Conservation (phyloP, 2,329 filamentous ascomycete species). For the Clonostachys solani region DNA sequence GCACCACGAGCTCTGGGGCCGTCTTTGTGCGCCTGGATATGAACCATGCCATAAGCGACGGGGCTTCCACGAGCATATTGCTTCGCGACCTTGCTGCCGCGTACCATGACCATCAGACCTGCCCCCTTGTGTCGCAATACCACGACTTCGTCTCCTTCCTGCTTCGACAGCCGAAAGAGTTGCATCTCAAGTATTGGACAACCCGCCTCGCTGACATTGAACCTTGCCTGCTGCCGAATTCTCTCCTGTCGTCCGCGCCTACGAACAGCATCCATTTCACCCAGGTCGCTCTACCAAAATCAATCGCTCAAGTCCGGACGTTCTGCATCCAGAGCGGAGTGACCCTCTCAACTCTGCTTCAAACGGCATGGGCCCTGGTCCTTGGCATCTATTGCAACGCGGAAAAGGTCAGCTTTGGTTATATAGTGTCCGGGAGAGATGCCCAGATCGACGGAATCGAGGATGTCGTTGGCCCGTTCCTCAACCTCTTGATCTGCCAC, state of each 20-base stretch:
- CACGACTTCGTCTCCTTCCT: conserved; percentile 10
- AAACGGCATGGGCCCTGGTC: conserved; percentile 4
- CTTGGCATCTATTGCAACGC: conserved; percentile 28
- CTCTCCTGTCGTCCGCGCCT: not conserved
- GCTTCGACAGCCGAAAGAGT: conserved; percentile 3
- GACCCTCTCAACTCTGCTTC: conserved; percentile 2
- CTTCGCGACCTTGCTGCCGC: conserved; percentile 1
- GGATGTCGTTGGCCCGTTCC: conserved; percentile 42
- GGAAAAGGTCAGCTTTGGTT: conserved; percentile 45
- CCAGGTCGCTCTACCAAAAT: not conserved
- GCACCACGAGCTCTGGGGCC: not conserved
- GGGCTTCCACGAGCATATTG: conserved; percentile 1
- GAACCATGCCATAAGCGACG: conserved; percentile 1
- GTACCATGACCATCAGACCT: not conserved
- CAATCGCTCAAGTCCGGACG: not conserved
- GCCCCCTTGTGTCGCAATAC: conserved; percentile 2
- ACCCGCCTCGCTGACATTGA: conserved; percentile 7
- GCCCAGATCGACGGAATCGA: conserved; percentile 38
- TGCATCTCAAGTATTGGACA: conserved; percentile 11
- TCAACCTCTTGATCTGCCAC: conserved; percentile 47
- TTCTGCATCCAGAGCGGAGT: conserved; percentile 3
- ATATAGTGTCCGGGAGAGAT: conserved; percentile 45
- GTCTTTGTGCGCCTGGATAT: not conserved
- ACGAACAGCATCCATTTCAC: not conserved
- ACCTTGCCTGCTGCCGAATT: conserved; percentile 9